Evolutionary conservation across 495 filamentous ascomycete genomes (phyloP).

Genomic region (Monascus purpureus): DNA sequence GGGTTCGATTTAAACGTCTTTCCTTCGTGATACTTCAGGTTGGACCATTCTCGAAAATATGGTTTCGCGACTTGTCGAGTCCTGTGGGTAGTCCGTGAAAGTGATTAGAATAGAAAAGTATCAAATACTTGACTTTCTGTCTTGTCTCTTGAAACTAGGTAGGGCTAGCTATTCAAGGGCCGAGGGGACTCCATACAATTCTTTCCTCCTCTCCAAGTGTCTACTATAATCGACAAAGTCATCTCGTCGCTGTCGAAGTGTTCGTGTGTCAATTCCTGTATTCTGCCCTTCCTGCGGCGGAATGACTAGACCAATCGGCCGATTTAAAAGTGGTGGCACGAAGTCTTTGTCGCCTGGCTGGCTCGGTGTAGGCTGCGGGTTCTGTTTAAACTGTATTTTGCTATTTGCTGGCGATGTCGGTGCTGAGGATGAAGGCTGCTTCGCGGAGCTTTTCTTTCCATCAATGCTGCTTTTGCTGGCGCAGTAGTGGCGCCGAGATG

Average conservation of each 20-base stretch:
- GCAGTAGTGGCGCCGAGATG: slow-evolving; percentile 21
- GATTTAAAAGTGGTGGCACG: slow-evolving; percentile 52
- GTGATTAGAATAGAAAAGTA: slow-evolving; percentile 1
- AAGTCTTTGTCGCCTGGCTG: slow-evolving; percentile 42
- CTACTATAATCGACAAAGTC: slow-evolving; percentile 79
- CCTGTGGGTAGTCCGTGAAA: slow-evolving; percentile 12
- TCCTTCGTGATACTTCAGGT: slow-evolving; percentile 66
- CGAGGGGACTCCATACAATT: slow-evolving; percentile 42
- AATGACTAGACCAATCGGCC: slow-evolving; percentile 67
- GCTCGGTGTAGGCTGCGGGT: slow-evolving; percentile 4
- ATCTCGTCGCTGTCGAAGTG: slow-evolving; percentile 52
- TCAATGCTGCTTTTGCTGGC: slow-evolving; percentile 13
- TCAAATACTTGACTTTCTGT: no score
- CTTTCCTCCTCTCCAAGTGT: slow-evolving; percentile 55
- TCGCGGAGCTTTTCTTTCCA: background rate
- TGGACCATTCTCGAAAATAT: slow-evolving; percentile 88
- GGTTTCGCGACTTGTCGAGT: slow-evolving; percentile 51
- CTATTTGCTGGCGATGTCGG: background rate
- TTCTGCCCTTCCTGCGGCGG: slow-evolving; percentile 69
- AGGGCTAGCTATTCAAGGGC: background rate
- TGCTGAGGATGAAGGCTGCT: background rate
- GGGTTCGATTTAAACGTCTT: slow-evolving; percentile 78
- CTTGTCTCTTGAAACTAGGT: background rate
- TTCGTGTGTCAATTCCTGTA: slow-evolving; percentile 55
- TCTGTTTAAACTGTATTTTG: slow-evolving; percentile 19